Evolutionary conservation across 2,329 filamentous ascomycete genomes (phyloP).

Genomic region (Aureobasidium pullulans): DNA sequence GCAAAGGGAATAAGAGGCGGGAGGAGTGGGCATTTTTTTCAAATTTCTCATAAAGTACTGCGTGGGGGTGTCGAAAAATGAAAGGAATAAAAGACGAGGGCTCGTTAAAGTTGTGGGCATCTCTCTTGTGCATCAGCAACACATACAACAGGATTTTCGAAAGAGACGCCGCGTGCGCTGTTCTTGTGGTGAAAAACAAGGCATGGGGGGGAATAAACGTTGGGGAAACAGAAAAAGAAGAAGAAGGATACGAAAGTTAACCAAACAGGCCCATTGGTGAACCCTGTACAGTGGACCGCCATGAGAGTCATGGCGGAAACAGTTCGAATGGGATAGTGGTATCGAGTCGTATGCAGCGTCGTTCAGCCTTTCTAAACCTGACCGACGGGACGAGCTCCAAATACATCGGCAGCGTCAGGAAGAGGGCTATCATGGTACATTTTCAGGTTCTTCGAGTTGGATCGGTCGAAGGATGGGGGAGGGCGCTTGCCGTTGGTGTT

Average conservation of each 20-base stretch:
- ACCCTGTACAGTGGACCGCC: slow-evolving; percentile 3
- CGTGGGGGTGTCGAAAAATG: not conserved
- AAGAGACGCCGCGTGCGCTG: not conserved
- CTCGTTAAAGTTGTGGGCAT: not conserved
- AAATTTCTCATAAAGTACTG: slow-evolving; percentile 7
- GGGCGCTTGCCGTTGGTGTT: slow-evolving; percentile 17
- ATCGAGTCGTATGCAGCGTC: slow-evolving; percentile 5
- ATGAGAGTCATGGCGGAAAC: not conserved
- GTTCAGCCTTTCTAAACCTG: not conserved
- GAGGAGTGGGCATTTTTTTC: slow-evolving; percentile 6
- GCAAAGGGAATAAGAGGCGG: not conserved
- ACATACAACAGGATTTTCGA: not conserved
- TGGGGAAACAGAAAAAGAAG: not conserved
- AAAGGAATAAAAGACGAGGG: not conserved
- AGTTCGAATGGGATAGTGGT: not conserved
- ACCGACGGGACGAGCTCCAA: slow-evolving; percentile 1
- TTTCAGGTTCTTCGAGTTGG: slow-evolving; percentile 9
- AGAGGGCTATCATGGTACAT: slow-evolving; percentile 13
- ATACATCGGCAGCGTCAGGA: slow-evolving; percentile 6
- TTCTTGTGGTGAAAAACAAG: not conserved
- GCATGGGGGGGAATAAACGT: slow-evolving; percentile 5
- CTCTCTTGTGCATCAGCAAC: not conserved
- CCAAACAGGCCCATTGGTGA: not conserved
- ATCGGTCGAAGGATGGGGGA: not conserved
- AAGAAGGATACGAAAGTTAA: not conserved